A percentile compares a stretch with the other conserved stretches of the same genome.
phyloP scores from a whole-genome alignment of 345 rosid genomes.

The Hypericum perforatum region DNA sequence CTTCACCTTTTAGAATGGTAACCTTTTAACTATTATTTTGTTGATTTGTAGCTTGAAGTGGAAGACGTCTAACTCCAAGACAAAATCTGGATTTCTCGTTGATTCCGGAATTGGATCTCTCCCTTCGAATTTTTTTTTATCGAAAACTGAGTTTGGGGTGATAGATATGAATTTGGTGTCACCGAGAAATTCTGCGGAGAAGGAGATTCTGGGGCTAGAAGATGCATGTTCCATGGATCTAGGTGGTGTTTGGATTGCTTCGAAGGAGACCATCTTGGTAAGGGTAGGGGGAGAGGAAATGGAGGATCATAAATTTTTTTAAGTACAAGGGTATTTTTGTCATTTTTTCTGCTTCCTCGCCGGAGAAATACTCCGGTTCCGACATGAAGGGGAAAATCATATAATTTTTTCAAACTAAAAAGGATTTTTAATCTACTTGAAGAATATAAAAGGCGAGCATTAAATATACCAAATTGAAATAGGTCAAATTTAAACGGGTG shows the following conservation, averaged over 20 bases:
- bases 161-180: constrained; percentile 57
- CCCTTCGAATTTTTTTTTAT: constrained; percentile 15
- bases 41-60: constrained; percentile 53
- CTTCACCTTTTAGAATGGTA: constrained; percentile 76
- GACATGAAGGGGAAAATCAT: no score
- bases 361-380: no score
- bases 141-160: constrained; percentile 30
- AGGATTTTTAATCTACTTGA: no score
- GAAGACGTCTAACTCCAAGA: constrained; percentile 39
- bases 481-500: no score
- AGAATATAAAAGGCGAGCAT: no score
- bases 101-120: constrained; percentile 1
- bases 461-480: no score
- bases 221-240: constrained; percentile 28
- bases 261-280: constrained; percentile 43
- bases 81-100: constrained; percentile 52
- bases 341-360: no score
- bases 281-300: no score
- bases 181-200: constrained; percentile 67
- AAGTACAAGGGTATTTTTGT: no score
- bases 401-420: no score
- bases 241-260: constrained; percentile 28
- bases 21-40: background rate
- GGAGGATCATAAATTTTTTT: no score
- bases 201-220: constrained; percentile 76